Conservation (phyloP, 805 yeast species). For the Saccharomyces jurei region DNA sequence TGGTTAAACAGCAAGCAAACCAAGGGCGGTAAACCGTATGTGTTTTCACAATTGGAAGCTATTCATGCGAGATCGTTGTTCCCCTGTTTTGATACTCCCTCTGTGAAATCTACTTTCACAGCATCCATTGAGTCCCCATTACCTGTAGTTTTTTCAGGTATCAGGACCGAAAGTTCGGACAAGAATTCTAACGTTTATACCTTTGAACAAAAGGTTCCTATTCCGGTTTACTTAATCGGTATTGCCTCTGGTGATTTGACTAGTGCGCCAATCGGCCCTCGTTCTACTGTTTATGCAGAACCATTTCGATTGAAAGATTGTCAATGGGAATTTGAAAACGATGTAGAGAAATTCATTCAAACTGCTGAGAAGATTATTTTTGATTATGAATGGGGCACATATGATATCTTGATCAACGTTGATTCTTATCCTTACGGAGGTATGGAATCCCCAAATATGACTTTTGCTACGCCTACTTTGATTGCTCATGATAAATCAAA, state of each 20-base stretch:
- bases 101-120: conserved; percentile 59
- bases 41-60: conserved; percentile 88
- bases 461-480: conserved; percentile 85
- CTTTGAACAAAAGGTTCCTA: conserved; percentile 71
- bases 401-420: conserved; percentile 74
- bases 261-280: conserved; percentile 68
- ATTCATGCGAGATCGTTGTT: conserved; percentile 81
- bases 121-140: conserved; percentile 54
- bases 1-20: conserved; percentile 73
- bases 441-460: conserved; percentile 89
- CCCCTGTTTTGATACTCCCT: conserved; percentile 89
- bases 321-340: conserved; percentile 71
- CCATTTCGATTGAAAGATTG: conserved; percentile 60
- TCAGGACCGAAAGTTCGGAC: conserved; percentile 23
- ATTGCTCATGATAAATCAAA: conserved; percentile 78
- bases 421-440: conserved; percentile 82
- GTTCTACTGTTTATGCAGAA: conserved; percentile 76
- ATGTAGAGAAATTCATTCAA: conserved; percentile 70
- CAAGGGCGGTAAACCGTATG: conserved; percentile 49
- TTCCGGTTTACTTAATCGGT: conserved; percentile 77
- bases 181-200: conserved; percentile 31
- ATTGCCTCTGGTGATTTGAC: conserved; percentile 76
- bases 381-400: conserved; percentile 77
- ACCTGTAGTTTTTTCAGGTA: conserved; percentile 71
- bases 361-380: conserved; percentile 68